These are phyloP conservation scores for Xylariaceae sp. DNA, from an alignment of 2,329 filamentous ascomycete species.

Conservation along the genomic window DNA sequence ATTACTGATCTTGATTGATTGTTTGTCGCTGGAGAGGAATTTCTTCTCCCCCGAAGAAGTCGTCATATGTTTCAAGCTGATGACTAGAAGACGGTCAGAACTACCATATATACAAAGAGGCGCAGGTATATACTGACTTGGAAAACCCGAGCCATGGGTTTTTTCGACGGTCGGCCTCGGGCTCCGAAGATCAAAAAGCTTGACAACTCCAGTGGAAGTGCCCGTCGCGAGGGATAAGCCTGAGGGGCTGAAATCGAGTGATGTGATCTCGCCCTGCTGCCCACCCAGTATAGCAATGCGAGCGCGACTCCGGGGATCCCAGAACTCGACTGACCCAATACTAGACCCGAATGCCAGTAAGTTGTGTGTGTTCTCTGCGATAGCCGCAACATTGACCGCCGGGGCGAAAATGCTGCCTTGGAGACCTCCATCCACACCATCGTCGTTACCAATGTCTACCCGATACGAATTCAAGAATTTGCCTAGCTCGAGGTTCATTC, in stretches of 20 bases:
- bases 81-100: slow-evolving; percentile 37
- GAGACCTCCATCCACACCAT: slow-evolving; percentile 66
- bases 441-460: slow-evolving; percentile 82
- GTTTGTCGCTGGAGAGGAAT: slow-evolving; percentile 83
- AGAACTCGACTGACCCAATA: slow-evolving; percentile 93
- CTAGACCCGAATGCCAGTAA: slow-evolving; percentile 91
- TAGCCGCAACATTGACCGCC: slow-evolving; percentile 79
- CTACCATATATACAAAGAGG: no score
- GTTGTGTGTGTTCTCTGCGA: slow-evolving; percentile 86
- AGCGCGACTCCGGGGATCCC: slow-evolving; percentile 82
- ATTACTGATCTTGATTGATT: slow-evolving; percentile 65
- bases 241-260: slow-evolving; percentile 78
- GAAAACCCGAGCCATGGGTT: slow-evolving; percentile 92
- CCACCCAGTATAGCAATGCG: slow-evolving; percentile 72
- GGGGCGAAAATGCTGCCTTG: slow-evolving; percentile 85
- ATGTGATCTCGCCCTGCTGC: slow-evolving; percentile 72
- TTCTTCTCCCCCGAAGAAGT: slow-evolving; percentile 75
- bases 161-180: slow-evolving; percentile 83
- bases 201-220: slow-evolving; percentile 80
- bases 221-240: slow-evolving; percentile 84
- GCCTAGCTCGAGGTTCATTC: slow-evolving; percentile 85
- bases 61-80: slow-evolving; percentile 72
- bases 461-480: slow-evolving; percentile 94
- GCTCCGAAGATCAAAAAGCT: slow-evolving; percentile 88
- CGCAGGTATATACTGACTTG: slow-evolving; percentile 35